Evolutionary conservation across 176 grass and related monocot species (phyloP).

Genomic region (Thinopyrum elongatum): DNA sequence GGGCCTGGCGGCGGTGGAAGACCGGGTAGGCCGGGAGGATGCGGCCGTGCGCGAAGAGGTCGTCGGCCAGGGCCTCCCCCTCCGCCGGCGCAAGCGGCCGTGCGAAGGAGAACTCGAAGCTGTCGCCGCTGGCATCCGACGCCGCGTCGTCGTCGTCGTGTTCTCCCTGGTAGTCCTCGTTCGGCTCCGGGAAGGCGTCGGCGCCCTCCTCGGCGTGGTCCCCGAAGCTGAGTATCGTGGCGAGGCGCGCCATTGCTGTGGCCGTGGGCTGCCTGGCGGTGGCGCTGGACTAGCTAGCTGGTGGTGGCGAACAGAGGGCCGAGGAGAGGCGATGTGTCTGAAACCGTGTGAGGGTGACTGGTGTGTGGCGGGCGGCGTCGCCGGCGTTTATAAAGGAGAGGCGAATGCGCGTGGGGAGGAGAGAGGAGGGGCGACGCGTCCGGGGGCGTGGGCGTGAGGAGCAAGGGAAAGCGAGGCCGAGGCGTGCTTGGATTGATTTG

Average conservation of each 20-base stretch:
- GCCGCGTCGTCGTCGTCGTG: too few species aligned
- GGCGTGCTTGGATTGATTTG: neutral
- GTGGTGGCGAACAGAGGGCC: neutral
- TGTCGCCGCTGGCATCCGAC: neutral
- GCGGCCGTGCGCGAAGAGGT: constrained; percentile 67
- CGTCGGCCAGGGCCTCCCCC: constrained; percentile 35
- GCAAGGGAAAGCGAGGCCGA: neutral
- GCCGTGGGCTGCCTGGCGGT: neutral
- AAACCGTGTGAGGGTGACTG: neutral
- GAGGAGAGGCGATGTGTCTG: neutral
- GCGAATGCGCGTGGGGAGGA: neutral
- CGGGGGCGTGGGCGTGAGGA: constrained; percentile 4
- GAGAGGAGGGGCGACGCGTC: neutral
- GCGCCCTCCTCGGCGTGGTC: neutral
- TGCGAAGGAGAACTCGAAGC: constrained; percentile 68
- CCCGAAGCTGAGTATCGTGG: constrained; percentile 32
- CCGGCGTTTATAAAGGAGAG: constrained; percentile 6
- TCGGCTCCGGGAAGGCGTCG: neutral
- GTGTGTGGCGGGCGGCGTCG: neutral
- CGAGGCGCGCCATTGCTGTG: constrained; percentile 6
- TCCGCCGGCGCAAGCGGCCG: neutral
- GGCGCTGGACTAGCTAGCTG: neutral
- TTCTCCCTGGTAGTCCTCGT: too few species aligned
- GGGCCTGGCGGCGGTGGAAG: constrained; percentile 24
- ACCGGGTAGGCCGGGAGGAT: constrained; percentile 58